These are phyloP conservation scores for Pezicula carpinea DNA, from an alignment of 2,329 filamentous ascomycete genomes.

Conservation along the genomic window DNA sequence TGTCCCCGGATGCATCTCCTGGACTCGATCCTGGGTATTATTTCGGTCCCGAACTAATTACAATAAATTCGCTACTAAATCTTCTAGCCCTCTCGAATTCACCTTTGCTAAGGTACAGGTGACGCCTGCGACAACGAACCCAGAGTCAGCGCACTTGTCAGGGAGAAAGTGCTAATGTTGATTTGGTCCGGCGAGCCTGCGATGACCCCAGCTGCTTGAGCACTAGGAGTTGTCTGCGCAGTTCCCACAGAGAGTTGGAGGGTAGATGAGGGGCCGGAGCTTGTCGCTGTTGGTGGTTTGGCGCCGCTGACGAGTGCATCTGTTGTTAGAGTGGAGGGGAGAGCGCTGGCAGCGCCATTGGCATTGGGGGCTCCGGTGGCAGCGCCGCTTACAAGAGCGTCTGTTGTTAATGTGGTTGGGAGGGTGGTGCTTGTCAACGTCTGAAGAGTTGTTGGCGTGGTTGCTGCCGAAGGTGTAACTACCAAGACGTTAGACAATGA, in stretches of 20 bases:
- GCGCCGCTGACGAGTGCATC: conserved; percentile 6
- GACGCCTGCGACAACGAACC: conserved; percentile 23
- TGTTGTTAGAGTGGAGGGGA: conserved; percentile 4
- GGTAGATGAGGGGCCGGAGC: conserved; percentile 1
- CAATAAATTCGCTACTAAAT: background rate
- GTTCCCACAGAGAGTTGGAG: background rate
- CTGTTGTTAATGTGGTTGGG: background rate
- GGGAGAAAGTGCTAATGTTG: conserved; percentile 24
- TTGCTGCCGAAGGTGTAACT: conserved; percentile 14
- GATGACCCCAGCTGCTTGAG: conserved; percentile 1
- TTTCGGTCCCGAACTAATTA: conserved; percentile 13
- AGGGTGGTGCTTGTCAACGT: conserved; percentile 6
- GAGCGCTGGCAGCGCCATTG: background rate
- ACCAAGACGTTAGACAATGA: conserved; percentile 19
- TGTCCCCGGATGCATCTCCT: conserved; percentile 6
- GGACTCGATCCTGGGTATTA: conserved; percentile 8
- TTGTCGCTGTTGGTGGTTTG: conserved; percentile 1
- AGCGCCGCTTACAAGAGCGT: too few species aligned
- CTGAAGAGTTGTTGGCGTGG: conserved; percentile 2
- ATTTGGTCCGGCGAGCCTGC: conserved; percentile 10
- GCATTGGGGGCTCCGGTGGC: too few species aligned
- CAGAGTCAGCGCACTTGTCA: conserved; percentile 22
- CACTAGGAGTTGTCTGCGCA: background rate
- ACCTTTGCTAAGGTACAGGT: conserved; percentile 4
- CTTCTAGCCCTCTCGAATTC: background rate